Base-by-base conservation (phyloP, 768 basidiomycete species). In the Boletus patriciae region DNA sequence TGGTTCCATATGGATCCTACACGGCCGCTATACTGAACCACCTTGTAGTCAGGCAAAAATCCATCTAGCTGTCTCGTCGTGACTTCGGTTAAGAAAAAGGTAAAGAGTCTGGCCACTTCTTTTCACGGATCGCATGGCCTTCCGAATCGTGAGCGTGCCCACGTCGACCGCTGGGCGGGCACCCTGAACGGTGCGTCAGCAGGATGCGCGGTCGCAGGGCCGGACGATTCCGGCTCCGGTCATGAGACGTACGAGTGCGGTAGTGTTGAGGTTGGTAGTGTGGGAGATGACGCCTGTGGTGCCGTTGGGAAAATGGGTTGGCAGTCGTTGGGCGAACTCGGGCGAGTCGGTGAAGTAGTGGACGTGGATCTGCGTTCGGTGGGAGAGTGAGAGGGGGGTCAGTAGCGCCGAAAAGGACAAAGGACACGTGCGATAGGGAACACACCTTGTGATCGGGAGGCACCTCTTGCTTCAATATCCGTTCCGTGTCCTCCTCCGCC, bases 311-410 rank as follows among this genome's bases (percentile, higher is more conserved):
- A 93, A 94, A 62, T 90, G 81, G 16, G 81, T 82, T 1, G 93
- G 76, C 16, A 95, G 76, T 4, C 86, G 79, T 38, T 76, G 76
- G 0, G 87, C 92, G 61, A 93, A 87, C 19, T 77, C 84, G 1
- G 90, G 90, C 0, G 86, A 77, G 68, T 94, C 92, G 2, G 92
- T 93, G 70, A 90, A 94, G 66, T 92, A 95, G 61, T 94, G 93
- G 6, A 95, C 78, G 64, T 94, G 92, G 29, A 94, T 86, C 86
- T 90, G 57, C 37, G 4, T 12, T 31, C 10, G 1, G 23, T 19
- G 2, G 13, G 3, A 19, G 31, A 23, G 37, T 33, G 21, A 18
- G 42, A 25, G 16, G 18, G 12, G 23, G 37, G 25, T 60, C 40
- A 48, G 23, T 1, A 34, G 34, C 4, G 6, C 3, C 34, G 34